Conservation (phyloP, 192 early-diverging fungal genomes). For the Umbelopsis sp. region DNA sequence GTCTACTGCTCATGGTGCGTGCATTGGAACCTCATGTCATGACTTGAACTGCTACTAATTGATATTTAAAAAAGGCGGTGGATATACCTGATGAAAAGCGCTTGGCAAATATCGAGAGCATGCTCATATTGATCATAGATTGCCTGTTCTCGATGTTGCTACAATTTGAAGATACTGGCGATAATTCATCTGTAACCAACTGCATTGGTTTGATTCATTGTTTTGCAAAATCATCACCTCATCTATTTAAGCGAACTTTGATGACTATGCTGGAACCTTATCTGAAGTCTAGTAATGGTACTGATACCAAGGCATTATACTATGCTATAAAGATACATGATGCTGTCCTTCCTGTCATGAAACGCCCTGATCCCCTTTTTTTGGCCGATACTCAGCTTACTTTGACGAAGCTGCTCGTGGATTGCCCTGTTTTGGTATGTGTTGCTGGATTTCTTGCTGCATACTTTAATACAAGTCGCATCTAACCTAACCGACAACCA, state of each 20-base stretch:
- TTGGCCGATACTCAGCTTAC: background rate
- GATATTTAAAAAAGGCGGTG: slow-evolving; percentile 36
- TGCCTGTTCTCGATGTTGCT: slow-evolving; percentile 75
- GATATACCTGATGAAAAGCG: slow-evolving; percentile 47
- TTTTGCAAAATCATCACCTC: slow-evolving; percentile 35
- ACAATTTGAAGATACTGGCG: slow-evolving; percentile 59
- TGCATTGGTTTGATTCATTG: slow-evolving; percentile 34
- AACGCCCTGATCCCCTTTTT: slow-evolving; percentile 57
- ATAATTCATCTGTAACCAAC: slow-evolving; percentile 23
- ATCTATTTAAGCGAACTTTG: slow-evolving; percentile 37
- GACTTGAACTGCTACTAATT: slow-evolving; percentile 38
- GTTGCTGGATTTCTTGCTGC: background rate
- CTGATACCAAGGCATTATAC: slow-evolving; percentile 17
- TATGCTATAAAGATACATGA: slow-evolving; percentile 57
- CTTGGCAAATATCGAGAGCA: slow-evolving; percentile 46
- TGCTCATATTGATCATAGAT: slow-evolving; percentile 72
- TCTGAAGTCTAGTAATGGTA: slow-evolving; percentile 42
- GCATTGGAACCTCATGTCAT: slow-evolving; percentile 37
- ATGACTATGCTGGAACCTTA: slow-evolving; percentile 61
- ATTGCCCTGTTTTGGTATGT: slow-evolving; percentile 1
- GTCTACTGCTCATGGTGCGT: slow-evolving; percentile 35
- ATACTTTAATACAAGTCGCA: background rate
- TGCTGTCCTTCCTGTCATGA: slow-evolving; percentile 52
- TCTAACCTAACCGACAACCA: background rate
- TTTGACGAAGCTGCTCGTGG: background rate